These are phyloP conservation scores for Akanthomyces lecanii DNA, from an alignment of 2,329 filamentous ascomycete genomes.

Conservation along the genomic window DNA sequence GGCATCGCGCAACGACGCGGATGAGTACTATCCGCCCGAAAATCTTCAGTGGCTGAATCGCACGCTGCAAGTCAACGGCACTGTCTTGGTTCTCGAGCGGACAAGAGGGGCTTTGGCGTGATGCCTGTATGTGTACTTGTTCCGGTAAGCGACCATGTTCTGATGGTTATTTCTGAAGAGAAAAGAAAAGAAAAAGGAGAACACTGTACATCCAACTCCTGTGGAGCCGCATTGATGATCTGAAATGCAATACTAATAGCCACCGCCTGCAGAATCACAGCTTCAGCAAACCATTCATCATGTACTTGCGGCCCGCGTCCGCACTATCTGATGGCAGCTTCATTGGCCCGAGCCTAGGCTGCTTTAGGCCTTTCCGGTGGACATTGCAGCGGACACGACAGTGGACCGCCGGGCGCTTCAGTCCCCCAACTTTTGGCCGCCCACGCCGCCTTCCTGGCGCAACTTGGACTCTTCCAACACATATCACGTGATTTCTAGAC, in stretches of 20 bases:
- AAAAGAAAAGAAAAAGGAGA: neutral
- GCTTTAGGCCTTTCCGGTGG: neutral
- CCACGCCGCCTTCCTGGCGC: neutral
- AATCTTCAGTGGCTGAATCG: conserved; percentile 3
- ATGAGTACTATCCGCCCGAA: conserved; percentile 6
- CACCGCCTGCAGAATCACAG: neutral
- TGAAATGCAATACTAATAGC: no score
- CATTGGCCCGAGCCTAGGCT: neutral
- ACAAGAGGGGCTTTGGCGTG: neutral
- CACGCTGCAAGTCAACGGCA: conserved; percentile 4
- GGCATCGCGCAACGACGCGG: neutral
- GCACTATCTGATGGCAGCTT: conserved; percentile 7
- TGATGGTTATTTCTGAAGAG: neutral
- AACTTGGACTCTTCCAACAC: neutral
- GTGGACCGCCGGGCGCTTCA: neutral
- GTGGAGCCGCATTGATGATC: no score
- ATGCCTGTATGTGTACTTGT: neutral
- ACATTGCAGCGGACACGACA: neutral
- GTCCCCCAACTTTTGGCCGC: neutral
- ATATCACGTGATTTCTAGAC: conserved; percentile 11
- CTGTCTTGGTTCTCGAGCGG: conserved; percentile 1
- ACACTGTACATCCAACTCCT: no score
- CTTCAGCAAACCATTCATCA: neutral
- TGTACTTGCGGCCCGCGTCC: neutral
- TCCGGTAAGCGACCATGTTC: neutral